Evolutionary conservation across 176 grass and related monocot genomes (phyloP).

Genomic region (Thalia dealbata): DNA sequence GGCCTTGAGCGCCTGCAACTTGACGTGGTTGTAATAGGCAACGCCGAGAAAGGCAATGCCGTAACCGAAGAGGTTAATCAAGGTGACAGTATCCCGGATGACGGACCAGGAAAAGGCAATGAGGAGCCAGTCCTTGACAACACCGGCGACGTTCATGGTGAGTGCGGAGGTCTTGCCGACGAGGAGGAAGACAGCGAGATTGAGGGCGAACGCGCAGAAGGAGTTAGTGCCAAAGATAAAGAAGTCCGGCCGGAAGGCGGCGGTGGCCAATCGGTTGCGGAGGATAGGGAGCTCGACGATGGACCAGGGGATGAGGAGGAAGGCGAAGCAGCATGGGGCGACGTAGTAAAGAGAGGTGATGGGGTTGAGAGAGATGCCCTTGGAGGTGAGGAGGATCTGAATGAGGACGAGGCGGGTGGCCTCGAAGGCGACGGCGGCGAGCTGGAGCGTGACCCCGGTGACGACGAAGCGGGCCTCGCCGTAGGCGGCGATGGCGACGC

Average conservation of each 20-base stretch:
- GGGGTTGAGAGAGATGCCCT: conserved; percentile 90
- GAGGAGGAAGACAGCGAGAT: conserved; percentile 80
- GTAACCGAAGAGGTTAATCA: conserved; percentile 80
- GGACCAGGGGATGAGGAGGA: conserved; percentile 62
- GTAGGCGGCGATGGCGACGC: conserved; percentile 74
- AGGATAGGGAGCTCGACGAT: conserved; percentile 79
- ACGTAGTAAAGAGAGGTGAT: conserved; percentile 99
- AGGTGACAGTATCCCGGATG: conserved; percentile 78
- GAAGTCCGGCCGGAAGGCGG: conserved; percentile 53
- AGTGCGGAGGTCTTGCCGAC: conserved; percentile 89
- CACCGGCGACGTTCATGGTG: conserved; percentile 95
- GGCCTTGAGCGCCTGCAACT: conserved; percentile 87
- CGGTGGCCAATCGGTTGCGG: conserved; percentile 22
- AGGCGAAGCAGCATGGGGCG: conserved; percentile 63
- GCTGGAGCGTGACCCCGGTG: conserved; percentile 66
- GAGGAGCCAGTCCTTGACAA: conserved; percentile 91
- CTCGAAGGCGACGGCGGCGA: conserved; percentile 73
- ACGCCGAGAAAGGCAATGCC: conserved; percentile 87
- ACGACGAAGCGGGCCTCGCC: conserved; percentile 64
- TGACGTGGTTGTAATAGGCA: conserved; percentile 89
- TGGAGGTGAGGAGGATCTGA: conserved; percentile 97
- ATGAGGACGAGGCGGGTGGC: conserved; percentile 86
- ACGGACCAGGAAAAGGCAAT: conserved; percentile 98
- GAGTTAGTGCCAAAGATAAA: conserved; percentile 81
- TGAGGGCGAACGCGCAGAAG: conserved; percentile 75